phyloP scores from a whole-genome alignment of 768 basidiomycete genomes.

The Arthromyces matolae region DNA sequence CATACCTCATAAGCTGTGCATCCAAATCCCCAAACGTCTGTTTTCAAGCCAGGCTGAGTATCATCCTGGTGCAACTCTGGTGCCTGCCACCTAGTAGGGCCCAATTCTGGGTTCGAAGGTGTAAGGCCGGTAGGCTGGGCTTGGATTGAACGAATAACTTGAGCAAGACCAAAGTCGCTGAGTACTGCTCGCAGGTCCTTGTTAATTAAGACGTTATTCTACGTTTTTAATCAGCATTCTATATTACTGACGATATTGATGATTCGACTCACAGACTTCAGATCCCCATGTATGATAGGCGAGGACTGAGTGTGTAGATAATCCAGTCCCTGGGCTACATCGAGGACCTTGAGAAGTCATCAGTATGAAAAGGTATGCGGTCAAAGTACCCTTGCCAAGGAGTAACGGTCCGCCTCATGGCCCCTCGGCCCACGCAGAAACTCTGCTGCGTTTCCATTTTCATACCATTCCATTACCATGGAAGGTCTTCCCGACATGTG shows the following conservation, averaged over 20 bases:
- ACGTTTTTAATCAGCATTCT: background rate
- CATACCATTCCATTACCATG: conserved; percentile 46
- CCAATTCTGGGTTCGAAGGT: conserved; percentile 25
- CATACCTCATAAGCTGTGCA: too few species aligned
- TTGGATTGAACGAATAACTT: conserved; percentile 28
- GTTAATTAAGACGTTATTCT: conserved; percentile 47
- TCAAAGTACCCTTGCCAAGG: background rate
- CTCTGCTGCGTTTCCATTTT: conserved; percentile 42
- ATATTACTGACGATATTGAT: background rate
- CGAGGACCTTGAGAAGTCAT: conserved; percentile 31
- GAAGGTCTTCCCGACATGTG: conserved; percentile 33
- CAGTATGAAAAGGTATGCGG: background rate
- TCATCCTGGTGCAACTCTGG: too few species aligned
- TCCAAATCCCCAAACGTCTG: too few species aligned
- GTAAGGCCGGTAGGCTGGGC: conserved; percentile 26
- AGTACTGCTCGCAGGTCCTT: conserved; percentile 36
- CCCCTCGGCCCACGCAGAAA: conserved; percentile 30
- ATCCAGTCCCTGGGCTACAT: conserved; percentile 38
- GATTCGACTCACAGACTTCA: conserved; percentile 22
- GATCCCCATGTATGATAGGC: conserved; percentile 31
- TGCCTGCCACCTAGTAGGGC: conserved; percentile 31
- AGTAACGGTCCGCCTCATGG: background rate
- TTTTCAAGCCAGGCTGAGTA: too few species aligned
- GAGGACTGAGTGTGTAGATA: conserved; percentile 40
- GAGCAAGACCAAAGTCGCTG: conserved; percentile 43